These are phyloP conservation scores for Macrotyloma uniflorum DNA, from an alignment of 306 rosid species.

Conservation along the genomic window DNA sequence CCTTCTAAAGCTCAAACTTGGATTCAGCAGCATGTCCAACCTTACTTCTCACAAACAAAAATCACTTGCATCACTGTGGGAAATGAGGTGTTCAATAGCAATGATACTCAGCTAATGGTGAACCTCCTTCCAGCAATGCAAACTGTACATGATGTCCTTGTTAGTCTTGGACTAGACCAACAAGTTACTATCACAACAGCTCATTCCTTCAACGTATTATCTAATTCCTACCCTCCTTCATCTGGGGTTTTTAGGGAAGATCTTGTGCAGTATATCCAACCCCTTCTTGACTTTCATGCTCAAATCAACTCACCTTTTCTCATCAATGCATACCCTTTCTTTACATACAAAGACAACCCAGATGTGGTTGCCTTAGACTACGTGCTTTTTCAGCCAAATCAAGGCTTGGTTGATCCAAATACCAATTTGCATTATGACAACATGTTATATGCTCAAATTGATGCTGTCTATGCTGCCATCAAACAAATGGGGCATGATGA, in stretches of 20 bases:
- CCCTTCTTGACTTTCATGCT: slow-evolving; percentile 62
- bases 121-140: slow-evolving; percentile 82
- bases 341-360: slow-evolving; percentile 77
- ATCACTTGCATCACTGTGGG: slow-evolving; percentile 76
- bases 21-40: slow-evolving; percentile 61
- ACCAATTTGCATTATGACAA: slow-evolving; percentile 81
- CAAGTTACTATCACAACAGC: slow-evolving; percentile 67
- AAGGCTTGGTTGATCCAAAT: slow-evolving; percentile 63
- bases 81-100: slow-evolving; percentile 65
- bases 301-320: slow-evolving; percentile 68
- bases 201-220: slow-evolving; percentile 63
- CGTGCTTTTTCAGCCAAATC: slow-evolving; percentile 74
- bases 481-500: slow-evolving; percentile 65
- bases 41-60: slow-evolving; percentile 64
- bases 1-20: slow-evolving; percentile 64
- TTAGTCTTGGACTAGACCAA: slow-evolving; percentile 60
- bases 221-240: slow-evolving; percentile 75
- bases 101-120: slow-evolving; percentile 43
- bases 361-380: slow-evolving; percentile 55
- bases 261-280: slow-evolving; percentile 56
- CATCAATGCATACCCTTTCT: slow-evolving; percentile 79
- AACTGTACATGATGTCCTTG: slow-evolving; percentile 59
- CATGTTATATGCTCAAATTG: slow-evolving; percentile 90
- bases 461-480: slow-evolving; percentile 83
- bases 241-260: slow-evolving; percentile 60